A percentile compares a stretch with the other conserved stretches of the same genome.
These are phyloP conservation scores for Cyberlindnera petersonii DNA, from an alignment of 805 yeast species.

Conservation along the genomic window DNA sequence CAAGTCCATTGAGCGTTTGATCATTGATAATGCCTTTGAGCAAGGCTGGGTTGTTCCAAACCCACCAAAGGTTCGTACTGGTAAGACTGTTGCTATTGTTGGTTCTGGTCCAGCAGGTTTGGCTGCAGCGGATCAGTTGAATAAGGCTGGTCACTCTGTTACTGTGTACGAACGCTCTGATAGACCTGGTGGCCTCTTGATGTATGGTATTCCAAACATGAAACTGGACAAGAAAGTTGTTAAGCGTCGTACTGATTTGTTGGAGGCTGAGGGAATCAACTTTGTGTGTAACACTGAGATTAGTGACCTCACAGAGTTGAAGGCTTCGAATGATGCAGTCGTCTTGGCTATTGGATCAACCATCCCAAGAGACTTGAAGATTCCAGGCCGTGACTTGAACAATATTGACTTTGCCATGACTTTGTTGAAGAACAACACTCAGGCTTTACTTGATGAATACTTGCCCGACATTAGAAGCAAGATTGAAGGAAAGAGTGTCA, in stretches of 20 bases:
- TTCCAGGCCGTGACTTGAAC: constrained; percentile 88
- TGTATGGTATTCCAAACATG: constrained; percentile 99
- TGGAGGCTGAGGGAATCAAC: constrained; percentile 85
- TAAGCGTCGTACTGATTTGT: constrained; percentile 85
- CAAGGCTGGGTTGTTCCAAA: constrained; percentile 93
- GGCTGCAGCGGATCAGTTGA: constrained; percentile 95
- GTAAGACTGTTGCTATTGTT: constrained; percentile 77
- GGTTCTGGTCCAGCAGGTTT: constrained; percentile 98
- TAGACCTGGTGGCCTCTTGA: constrained; percentile 93
- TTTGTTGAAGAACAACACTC: constrained; percentile 80
- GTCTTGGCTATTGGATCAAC: constrained; percentile 92
- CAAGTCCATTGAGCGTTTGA: constrained; percentile 92
- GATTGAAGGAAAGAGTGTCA: constrained; percentile 81
- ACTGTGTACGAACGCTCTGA: constrained; percentile 92
- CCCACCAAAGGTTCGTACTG: constrained; percentile 78
- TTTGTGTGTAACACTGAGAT: constrained; percentile 74
- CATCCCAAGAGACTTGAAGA: constrained; percentile 89
- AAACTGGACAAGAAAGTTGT: constrained; percentile 91
- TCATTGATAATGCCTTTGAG: constrained; percentile 92
- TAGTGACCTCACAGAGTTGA: constrained; percentile 77
- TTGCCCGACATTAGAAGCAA: constrained; percentile 70
- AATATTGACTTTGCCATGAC: constrained; percentile 96
- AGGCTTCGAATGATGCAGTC: constrained; percentile 70
- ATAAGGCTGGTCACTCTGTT: constrained; percentile 91
- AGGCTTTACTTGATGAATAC: constrained; percentile 78